These are phyloP conservation scores for Tuber magnatum DNA, from an alignment of 495 filamentous ascomycete species.

Conservation along the genomic window DNA sequence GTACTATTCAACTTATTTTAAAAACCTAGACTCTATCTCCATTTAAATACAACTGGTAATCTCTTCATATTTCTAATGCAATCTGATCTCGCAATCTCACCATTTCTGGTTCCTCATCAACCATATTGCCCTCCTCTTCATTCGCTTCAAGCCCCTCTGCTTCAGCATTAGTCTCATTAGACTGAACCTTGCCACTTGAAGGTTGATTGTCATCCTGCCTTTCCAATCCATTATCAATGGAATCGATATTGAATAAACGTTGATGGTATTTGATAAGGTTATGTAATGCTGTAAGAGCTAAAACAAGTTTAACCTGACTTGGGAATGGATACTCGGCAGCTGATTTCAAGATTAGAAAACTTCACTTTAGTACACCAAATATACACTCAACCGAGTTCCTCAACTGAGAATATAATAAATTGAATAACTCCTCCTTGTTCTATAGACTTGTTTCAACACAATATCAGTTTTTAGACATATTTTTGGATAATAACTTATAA, in stretches of 20 bases:
- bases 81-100: too few relatives aligned
- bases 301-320: slow-evolving; percentile 6
- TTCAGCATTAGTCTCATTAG: background rate
- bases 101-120: slow-evolving; percentile 6
- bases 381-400: slow-evolving; percentile 15
- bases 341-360: slow-evolving; percentile 7
- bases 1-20: too few relatives aligned
- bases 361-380: slow-evolving; percentile 15
- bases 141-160: background rate
- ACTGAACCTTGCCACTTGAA: too few relatives aligned
- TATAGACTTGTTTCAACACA: background rate
- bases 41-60: too few relatives aligned
- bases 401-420: slow-evolving; percentile 17
- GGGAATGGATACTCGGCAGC: slow-evolving; percentile 3
- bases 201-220: too few relatives aligned
- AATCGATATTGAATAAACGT: too few relatives aligned
- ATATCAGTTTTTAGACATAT: background rate
- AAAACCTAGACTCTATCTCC: too few relatives aligned
- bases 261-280: slow-evolving; percentile 6
- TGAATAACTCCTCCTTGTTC: slow-evolving; percentile 3
- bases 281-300: slow-evolving; percentile 6
- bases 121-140: slow-evolving; percentile 1
- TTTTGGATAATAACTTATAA: background rate
- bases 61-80: too few relatives aligned
- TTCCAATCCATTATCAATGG: background rate